These are phyloP conservation scores for Yamadazyma olivae DNA, from an alignment of 805 yeast species.

Conservation along the genomic window DNA sequence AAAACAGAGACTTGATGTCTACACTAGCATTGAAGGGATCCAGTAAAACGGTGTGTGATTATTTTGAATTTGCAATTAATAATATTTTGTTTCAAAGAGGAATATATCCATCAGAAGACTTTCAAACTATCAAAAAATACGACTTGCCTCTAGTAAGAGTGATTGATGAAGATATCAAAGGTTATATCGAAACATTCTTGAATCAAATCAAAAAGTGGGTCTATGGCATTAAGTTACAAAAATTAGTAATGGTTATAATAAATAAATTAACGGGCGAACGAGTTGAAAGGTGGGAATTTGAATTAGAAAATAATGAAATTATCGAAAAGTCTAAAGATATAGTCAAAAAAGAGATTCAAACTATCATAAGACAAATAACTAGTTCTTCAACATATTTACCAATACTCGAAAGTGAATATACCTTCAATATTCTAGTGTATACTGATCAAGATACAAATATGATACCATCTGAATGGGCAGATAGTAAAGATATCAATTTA, in stretches of 20 bases:
- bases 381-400: conserved; percentile 88
- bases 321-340: conserved; percentile 31
- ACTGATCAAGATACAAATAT: conserved; percentile 59
- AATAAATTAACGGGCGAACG: conserved; percentile 63
- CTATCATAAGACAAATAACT: conserved; percentile 83
- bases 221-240: conserved; percentile 61
- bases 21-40: conserved; percentile 72
- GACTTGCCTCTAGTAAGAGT: conserved; percentile 72
- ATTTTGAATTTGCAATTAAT: conserved; percentile 78
- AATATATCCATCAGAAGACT: conserved; percentile 84
- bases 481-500: conserved; percentile 57
- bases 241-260: conserved; percentile 70
- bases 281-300: conserved; percentile 87
- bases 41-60: conserved; percentile 74
- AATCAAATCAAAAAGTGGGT: conserved; percentile 72
- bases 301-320: conserved; percentile 42
- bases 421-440: conserved; percentile 82
- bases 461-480: conserved; percentile 84
- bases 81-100: conserved; percentile 86
- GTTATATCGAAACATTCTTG: conserved; percentile 65
- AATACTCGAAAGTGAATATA: conserved; percentile 56
- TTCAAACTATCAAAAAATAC: conserved; percentile 71
- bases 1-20: conserved; percentile 16
- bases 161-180: conserved; percentile 70
- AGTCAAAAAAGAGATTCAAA: conserved; percentile 75